Evolutionary conservation across 352 stramenopile genomes (phyloP).

Genomic region (Phytophthora megakarya): DNA sequence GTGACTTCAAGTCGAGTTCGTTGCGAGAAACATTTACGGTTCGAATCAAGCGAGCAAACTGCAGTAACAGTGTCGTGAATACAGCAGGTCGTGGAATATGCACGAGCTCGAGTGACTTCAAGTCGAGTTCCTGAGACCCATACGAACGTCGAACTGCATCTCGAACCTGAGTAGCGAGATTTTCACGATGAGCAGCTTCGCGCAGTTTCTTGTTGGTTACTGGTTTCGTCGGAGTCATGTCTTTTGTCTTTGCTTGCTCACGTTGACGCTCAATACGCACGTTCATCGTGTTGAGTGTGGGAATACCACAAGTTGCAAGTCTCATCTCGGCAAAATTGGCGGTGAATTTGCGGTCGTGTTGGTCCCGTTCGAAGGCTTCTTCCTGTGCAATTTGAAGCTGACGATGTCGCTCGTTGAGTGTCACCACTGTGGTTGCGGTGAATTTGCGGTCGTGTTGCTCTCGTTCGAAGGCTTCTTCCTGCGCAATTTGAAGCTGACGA

Average conservation of each 20-base stretch:
- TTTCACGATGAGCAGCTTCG: conserved; percentile 18
- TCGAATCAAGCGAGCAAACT: conserved; percentile 63
- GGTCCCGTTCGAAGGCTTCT: conserved; percentile 53
- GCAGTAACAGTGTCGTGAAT: conserved; percentile 64
- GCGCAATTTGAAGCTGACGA: conserved; percentile 48
- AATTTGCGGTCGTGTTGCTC: conserved; percentile 45
- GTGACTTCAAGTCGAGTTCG: conserved; percentile 66
- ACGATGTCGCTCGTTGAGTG: conserved; percentile 52
- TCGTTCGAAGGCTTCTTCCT: conserved; percentile 61
- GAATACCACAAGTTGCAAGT: conserved; percentile 61
- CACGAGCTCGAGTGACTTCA: conserved; percentile 70
- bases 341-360: conserved; percentile 46
- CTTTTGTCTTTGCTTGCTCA: conserved; percentile 25
- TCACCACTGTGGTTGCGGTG: conserved; percentile 53
- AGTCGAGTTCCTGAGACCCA: conserved; percentile 59
- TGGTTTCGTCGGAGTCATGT: conserved; percentile 7
- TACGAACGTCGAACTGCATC: conserved; percentile 55
- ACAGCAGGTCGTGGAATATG: conserved; percentile 57
- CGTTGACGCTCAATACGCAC: conserved; percentile 61
- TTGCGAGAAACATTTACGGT: conserved; percentile 71
- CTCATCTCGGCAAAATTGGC: conserved; percentile 62
- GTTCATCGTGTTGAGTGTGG: conserved; percentile 69
- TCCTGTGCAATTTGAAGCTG: conserved; percentile 56
- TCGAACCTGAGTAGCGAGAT: conserved; percentile 29
- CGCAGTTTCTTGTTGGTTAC: conserved; percentile 25